phyloP scores from a whole-genome alignment of 208 protist species.

The Spongospora subterranea region DNA sequence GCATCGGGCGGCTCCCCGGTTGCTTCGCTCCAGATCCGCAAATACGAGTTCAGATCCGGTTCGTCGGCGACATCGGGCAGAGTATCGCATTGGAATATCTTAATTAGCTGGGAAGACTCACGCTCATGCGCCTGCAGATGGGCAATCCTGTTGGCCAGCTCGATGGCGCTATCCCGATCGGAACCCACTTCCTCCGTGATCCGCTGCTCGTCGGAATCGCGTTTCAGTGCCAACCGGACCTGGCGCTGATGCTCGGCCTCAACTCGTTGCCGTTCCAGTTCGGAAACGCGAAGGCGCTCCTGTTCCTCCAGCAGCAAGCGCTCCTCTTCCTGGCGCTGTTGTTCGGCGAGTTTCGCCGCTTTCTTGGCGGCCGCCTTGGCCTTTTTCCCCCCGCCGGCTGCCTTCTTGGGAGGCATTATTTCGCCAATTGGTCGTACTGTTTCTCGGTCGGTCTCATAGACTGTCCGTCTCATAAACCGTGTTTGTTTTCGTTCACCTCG shows the following conservation, averaged over 20 bases:
- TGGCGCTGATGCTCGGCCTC: not conserved
- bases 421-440: not conserved
- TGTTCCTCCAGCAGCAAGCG: constrained; percentile 24
- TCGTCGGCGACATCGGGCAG: constrained; percentile 4
- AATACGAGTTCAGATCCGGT: constrained; percentile 34
- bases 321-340: constrained; percentile 52
- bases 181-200: not conserved
- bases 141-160: not conserved
- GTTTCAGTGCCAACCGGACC: not conserved
- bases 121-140: not conserved
- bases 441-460: too few relatives aligned
- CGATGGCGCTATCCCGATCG: not conserved
- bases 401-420: not conserved
- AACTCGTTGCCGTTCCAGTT: not conserved
- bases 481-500: too few relatives aligned
- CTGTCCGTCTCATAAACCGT: too few relatives aligned
- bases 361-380: constrained; percentile 13
- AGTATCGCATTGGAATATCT: constrained; percentile 32
- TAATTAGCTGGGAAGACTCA: not conserved
- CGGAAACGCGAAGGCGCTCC: not conserved
- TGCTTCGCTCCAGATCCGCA: not conserved
- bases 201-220: not conserved
- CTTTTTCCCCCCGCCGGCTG: not conserved
- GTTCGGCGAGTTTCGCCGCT: not conserved
- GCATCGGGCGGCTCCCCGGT: not conserved